Evolutionary conservation across 164 flowering plant species (phyloP), one percentile per base, ranked within the genome.

Genomic region (Nelumbo lutea): DNA sequence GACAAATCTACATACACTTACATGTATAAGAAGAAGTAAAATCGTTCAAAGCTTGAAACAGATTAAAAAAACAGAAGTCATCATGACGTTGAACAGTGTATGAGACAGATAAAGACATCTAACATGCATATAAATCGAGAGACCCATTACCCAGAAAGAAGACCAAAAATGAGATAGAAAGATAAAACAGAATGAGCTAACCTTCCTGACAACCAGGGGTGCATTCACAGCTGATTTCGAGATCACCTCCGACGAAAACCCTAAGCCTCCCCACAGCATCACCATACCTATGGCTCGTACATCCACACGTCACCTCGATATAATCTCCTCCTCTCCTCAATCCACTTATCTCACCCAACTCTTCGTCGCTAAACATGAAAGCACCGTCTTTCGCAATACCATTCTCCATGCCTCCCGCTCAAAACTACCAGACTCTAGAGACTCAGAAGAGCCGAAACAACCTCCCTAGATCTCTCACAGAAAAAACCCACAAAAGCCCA

Each of bases 261-360:
- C 86, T 91, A 83, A 91, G 95, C 77, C 78, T 84, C 41, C 93
- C 97, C 78, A 88, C 95, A 72, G 95, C 90, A 78, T 91, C 97
- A 48, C 97, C 97, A 68, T 88, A 91, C 57, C 88, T 74, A 59
- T 84, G 89, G 75, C 95, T 86, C 7, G 97, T 91, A 78, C 97
- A 91, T 8, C 97, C 97, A 76, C 97, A 91, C 59, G 79, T 91
- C 46, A 91, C 93, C 70, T 88, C 90, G 2, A 88, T 67, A 71
- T 66, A 83, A 72, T 86, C 91, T 27, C 72, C 84, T 14, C 82
- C 85, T 70, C 55, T 82, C 81, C 77, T 84, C 51, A 91, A 76
- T 75, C 91, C 97, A 78, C 88, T 82, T 39, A 91, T 79, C 79
- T 84, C 93, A 48, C 80, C 75, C 83, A 89, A 70, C 82, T 91